Evolutionary conservation across 305 asterid genomes (phyloP).

Genomic region (Petunia hybrid): DNA sequence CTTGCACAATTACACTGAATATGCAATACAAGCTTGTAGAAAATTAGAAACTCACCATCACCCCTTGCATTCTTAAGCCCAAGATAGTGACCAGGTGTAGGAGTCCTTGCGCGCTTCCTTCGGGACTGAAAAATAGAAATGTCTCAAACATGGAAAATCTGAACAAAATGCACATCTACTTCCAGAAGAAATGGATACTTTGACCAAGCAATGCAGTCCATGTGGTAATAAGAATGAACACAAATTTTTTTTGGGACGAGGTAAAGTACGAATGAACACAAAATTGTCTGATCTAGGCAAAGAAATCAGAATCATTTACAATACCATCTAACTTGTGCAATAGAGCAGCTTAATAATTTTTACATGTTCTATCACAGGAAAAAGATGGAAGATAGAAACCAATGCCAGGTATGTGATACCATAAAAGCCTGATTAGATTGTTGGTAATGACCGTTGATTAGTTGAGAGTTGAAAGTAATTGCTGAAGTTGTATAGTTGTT

Average conservation of each 20-base stretch:
- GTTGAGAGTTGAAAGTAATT: conserved; percentile 83
- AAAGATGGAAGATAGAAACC: conserved; percentile 19
- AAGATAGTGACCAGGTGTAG: conserved; percentile 97
- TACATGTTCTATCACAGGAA: neutral
- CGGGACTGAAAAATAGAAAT: conserved; percentile 67
- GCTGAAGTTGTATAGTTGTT: conserved; percentile 94
- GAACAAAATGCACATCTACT: neutral
- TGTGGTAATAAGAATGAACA: conserved; percentile 24
- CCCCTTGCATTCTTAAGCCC: conserved; percentile 87
- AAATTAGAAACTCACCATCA: conserved; percentile 58
- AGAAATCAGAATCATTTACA: neutral
- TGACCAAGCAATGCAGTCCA: conserved; percentile 6
- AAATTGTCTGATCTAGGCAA: neutral
- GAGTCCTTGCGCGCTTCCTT: conserved; percentile 92
- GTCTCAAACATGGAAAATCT: conserved; percentile 7
- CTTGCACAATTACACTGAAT: neutral
- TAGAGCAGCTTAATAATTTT: conserved; percentile 15
- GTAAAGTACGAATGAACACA: no score
- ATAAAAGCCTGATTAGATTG: conserved; percentile 74
- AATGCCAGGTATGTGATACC: conserved; percentile 28
- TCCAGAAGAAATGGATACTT: neutral
- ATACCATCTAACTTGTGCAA: neutral
- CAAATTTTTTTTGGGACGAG: no score
- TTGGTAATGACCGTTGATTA: conserved; percentile 88
- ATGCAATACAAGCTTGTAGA: conserved; percentile 11